Evolutionary conservation across 495 filamentous ascomycete genomes (phyloP).

Genomic region (Lepraria neglecta): DNA sequence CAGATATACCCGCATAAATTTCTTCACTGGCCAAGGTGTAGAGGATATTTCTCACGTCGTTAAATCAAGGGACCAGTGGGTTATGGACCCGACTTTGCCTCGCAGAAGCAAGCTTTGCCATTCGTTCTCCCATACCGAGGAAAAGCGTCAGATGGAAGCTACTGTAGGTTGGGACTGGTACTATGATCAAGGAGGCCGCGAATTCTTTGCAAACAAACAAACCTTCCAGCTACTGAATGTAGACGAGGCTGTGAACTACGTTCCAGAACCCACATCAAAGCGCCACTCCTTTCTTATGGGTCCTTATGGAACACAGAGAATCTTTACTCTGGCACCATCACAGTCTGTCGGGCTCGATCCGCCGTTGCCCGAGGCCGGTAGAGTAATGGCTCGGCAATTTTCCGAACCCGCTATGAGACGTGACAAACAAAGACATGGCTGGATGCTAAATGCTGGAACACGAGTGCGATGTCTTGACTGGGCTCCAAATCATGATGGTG

Average conservation of each 20-base stretch:
- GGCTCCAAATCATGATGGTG: constrained; percentile 48
- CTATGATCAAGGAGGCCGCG: constrained; percentile 36
- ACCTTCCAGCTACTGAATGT: constrained; percentile 28
- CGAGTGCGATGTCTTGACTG: constrained; percentile 50
- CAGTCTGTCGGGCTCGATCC: constrained; percentile 40
- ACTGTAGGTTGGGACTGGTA: constrained; percentile 54
- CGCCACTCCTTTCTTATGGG: constrained; percentile 49
- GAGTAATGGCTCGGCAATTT: constrained; percentile 15
- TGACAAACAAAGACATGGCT: constrained; percentile 42
- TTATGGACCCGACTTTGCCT: constrained; percentile 46
- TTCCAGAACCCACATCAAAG: constrained; percentile 33
- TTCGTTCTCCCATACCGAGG: constrained; percentile 41
- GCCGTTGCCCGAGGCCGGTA: constrained; percentile 35
- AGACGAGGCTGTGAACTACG: constrained; percentile 35
- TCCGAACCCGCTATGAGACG: not conserved
- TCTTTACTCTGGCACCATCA: constrained; percentile 38
- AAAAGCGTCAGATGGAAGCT: constrained; percentile 40
- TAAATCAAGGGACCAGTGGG: constrained; percentile 45
- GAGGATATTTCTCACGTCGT: constrained; percentile 43
- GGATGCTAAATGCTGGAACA: constrained; percentile 51
- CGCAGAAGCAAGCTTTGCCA: constrained; percentile 36
- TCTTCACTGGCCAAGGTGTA: constrained; percentile 38
- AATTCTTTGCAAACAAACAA: constrained; percentile 39
- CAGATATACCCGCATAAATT: constrained; percentile 4
- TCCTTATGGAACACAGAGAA: constrained; percentile 39